These are phyloP conservation scores for Mycena crocata DNA, from an alignment of 768 basidiomycete species.

Conservation along the genomic window DNA sequence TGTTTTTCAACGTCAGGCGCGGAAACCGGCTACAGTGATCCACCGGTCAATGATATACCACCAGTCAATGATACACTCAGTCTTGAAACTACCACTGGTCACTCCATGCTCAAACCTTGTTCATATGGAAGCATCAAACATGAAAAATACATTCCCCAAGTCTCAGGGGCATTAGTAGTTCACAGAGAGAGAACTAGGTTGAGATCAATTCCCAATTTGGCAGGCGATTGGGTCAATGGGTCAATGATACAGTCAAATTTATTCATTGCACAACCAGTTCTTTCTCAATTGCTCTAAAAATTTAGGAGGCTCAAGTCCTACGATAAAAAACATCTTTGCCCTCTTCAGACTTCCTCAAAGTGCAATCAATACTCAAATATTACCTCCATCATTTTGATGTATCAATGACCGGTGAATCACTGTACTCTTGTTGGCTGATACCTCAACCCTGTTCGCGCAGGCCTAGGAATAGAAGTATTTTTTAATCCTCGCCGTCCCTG, in stretches of 20 bases:
- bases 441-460: too few relatives aligned
- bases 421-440: too few relatives aligned
- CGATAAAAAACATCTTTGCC: neutral
- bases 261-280: neutral
- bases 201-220: conserved; percentile 14
- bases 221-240: neutral
- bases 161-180: neutral
- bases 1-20: too few relatives aligned
- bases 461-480: too few relatives aligned
- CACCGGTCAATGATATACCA: conserved; percentile 12
- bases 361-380: neutral
- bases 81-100: neutral
- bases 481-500: too few relatives aligned
- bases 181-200: neutral
- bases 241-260: conserved; percentile 7
- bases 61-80: conserved; percentile 3
- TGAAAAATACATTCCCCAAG: neutral
- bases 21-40: conserved; percentile 8
- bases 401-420: neutral
- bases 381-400: neutral
- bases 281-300: conserved; percentile 1
- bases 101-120: neutral
- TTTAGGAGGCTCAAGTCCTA: neutral
- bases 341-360: neutral
- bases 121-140: neutral